Base-by-base conservation (phyloP, 768 basidiomycete genomes). In the Boletus subparvulus region DNA sequence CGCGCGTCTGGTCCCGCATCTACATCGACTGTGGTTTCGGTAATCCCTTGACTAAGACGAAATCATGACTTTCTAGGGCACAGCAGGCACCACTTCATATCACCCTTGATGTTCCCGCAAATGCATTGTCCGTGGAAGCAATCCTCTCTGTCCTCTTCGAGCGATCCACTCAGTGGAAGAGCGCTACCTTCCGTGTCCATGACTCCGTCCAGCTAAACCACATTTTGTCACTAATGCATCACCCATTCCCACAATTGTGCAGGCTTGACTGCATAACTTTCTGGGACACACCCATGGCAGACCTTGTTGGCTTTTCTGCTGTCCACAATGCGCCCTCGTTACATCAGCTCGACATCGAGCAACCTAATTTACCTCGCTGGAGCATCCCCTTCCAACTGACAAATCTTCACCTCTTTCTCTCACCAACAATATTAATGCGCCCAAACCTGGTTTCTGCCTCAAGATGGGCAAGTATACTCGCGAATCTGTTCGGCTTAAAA, bases 1-100 rank as follows among this genome's bases (percentile, higher is more conserved):
- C 84, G n/a, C 70, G 75, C 21, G 75, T 84, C 24, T 87, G 85
- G 85, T 82, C 83, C 5, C 73, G 78, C 63, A 62, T 86, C 52
- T 80, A 82, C 55, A 71, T 86, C 49, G 75, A 83, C 56, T 71
- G 75, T 52, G 77, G 82, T 58, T 70, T 72, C 40, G 66, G 74
- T 19, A 66, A 80, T 55, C 74, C 78, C 36, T 68, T 69, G 52
- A 67, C 71, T 3, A 76, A 78, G 56, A 79, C 79, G 21, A 73
- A 64, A 17, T 72, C 80, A 51, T 86, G 83, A 83, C 76, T 86
- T 16, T 68, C 72, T 48, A 81, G 73, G 59, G 80, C 80, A 9
- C 70, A 71, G 41, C 65, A 70, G 30, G 75, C 75, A 17, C 74
- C 72, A 9, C 74, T 86, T 44, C 68, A 74, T 39, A 74, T 84